Conservation (phyloP, 257 asterid genomes). For the Nicotiana benthamiana region DNA sequence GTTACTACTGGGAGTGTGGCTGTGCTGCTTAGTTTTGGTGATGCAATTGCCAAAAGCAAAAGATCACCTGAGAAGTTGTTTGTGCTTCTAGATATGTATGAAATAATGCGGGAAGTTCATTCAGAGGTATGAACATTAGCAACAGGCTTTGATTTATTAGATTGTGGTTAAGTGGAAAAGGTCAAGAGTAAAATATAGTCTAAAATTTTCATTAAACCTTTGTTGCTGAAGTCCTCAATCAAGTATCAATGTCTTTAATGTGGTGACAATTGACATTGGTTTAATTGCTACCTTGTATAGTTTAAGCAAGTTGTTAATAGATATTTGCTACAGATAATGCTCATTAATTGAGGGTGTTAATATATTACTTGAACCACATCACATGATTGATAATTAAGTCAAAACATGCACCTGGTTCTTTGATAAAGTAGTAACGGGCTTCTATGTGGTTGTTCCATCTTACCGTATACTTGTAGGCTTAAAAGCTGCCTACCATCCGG, state of each 20-base stretch:
- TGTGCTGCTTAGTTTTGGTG: conserved; percentile 94
- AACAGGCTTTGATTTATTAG: neutral
- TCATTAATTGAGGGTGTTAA: neutral
- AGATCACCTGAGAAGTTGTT: conserved; percentile 97
- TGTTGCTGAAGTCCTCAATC: neutral
- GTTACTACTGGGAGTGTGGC: conserved; percentile 92
- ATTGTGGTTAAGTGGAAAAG: neutral
- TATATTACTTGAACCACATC: neutral
- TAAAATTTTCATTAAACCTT: neutral
- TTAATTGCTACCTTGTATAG: neutral
- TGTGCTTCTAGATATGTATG: conserved; percentile 97
- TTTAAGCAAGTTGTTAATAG: neutral
- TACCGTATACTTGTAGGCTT: neutral
- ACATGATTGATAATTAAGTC: neutral
- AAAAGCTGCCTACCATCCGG: neutral
- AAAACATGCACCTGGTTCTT: neutral
- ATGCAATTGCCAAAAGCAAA: conserved; percentile 97
- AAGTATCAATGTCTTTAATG: neutral
- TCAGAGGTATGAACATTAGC: conserved; percentile 51
- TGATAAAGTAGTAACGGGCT: neutral
- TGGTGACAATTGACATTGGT: neutral
- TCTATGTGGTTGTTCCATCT: neutral
- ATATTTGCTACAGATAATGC: neutral
- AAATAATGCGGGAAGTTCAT: conserved; percentile 97
- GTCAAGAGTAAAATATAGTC: neutral